phyloP scores from a whole-genome alignment of 495 filamentous ascomycete species.

The Penicillium lividum region DNA sequence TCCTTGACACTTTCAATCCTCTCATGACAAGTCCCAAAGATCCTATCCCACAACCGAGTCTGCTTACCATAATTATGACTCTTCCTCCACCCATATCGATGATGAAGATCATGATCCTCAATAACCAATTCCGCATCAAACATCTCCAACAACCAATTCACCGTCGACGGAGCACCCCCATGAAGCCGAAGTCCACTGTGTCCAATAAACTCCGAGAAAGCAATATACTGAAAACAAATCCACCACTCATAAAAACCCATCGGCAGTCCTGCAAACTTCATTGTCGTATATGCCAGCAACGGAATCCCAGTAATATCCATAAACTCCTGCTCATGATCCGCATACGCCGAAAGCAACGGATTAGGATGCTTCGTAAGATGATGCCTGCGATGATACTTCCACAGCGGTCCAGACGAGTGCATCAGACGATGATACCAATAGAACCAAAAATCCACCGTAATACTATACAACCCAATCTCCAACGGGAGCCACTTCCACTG shows the following conservation, averaged over 20 bases:
- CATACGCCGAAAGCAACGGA: constrained; percentile 30
- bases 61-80: constrained; percentile 36
- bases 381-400: constrained; percentile 32
- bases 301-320: constrained; percentile 33
- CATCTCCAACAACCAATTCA: constrained; percentile 29
- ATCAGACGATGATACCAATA: constrained; percentile 34
- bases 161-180: constrained; percentile 25
- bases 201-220: constrained; percentile 31
- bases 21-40: constrained; percentile 32
- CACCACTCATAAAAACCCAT: constrained; percentile 37
- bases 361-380: constrained; percentile 34
- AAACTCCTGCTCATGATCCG: constrained; percentile 33
- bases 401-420: constrained; percentile 23
- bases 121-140: constrained; percentile 32
- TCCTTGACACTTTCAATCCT: constrained; percentile 26
- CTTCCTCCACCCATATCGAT: constrained; percentile 34
- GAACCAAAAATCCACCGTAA: constrained; percentile 33
- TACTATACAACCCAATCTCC: constrained; percentile 30
- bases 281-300: constrained; percentile 25
- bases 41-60: constrained; percentile 31
- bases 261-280: constrained; percentile 25
- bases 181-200: constrained; percentile 31
- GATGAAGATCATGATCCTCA: constrained; percentile 36
- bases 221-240: constrained; percentile 34
- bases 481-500: constrained; percentile 28